Evolutionary conservation across 345 rosid genomes (phyloP).

Genomic region (Acer campestre): DNA sequence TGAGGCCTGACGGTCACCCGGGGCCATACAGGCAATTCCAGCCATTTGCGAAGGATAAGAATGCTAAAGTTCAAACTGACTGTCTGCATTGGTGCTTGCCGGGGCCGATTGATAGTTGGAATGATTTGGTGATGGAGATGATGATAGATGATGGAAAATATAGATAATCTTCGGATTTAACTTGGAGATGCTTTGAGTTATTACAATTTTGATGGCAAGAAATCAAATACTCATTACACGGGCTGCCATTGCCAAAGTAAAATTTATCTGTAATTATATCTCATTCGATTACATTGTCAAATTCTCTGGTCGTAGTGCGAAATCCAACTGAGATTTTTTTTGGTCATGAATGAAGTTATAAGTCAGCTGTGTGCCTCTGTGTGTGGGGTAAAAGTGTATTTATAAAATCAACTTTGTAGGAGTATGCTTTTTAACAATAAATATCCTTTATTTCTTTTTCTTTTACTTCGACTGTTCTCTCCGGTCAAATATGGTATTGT

Average conservation of each 20-base stretch:
- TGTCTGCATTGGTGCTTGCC: slow-evolving; percentile 98
- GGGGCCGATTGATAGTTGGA: slow-evolving; percentile 84
- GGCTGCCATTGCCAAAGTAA: background rate
- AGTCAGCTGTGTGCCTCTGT: too few species aligned
- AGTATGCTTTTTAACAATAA: too few species aligned
- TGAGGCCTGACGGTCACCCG: slow-evolving; percentile 90
- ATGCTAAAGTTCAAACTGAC: slow-evolving; percentile 69
- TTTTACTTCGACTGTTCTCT: too few species aligned
- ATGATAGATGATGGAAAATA: slow-evolving; percentile 31
- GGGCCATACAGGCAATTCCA: slow-evolving; percentile 80
- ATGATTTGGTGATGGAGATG: slow-evolving; percentile 68
- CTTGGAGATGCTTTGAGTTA: background rate
- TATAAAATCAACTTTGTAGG: too few species aligned
- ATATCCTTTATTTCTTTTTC: too few species aligned
- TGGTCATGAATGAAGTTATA: background rate
- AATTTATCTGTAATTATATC: background rate
- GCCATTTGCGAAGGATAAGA: slow-evolving; percentile 63
- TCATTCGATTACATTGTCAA: background rate
- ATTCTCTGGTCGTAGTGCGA: background rate
- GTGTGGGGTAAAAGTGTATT: too few species aligned
- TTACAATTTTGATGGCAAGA: background rate
- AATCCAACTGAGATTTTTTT: too few species aligned
- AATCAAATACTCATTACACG: background rate
- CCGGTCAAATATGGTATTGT: too few species aligned
- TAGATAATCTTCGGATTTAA: slow-evolving; percentile 8